Evolutionary conservation across 164 flowering plant genomes (phyloP), one percentile per base, ranked within the genome.

Genomic region (Vitis labrusca): DNA sequence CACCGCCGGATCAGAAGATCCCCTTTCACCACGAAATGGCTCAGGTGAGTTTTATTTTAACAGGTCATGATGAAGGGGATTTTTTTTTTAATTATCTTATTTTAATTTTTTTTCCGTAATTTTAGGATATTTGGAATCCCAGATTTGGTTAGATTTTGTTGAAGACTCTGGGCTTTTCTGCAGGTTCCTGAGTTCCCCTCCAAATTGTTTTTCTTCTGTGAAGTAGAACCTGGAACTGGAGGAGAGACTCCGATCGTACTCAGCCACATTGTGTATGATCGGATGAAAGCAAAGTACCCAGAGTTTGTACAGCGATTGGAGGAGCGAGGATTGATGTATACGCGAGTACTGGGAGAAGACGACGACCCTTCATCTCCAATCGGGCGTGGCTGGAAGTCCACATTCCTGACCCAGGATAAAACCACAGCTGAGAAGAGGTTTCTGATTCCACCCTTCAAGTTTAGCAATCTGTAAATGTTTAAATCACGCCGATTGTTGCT

Each of bases 231-330:
- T 9, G 81, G 70, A 70, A 81, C 64, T 68, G 98, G 88, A 12
- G 99, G 99, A 72, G 99, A 95, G 70, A 92, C 98, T 63, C 98
- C 99, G 8, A 86, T 95, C 11, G 98, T 89, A 68, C 93, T 89
- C 8, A 91, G 99, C 77, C 97, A 91, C 77, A 56, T 89, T n/a
- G 80, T 93, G n/a, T 91, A 91, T 50, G 89, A 92, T 52, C 86
- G 72, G 64, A 90, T 93, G 99, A 90, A 85, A 70, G 82, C 85
- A 16, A 86, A 65, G 60, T 78, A 86, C 81, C 94, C 94, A 2
- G 93, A 93, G 2, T 95, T 91, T 71, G 99, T 92, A 17, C 79
- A 80, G 44, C 75, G 67, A 50, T 70, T 95, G 72, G 99, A 95
- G 71, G 77, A 86, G 54, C 87, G 78, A 49, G 99, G 98, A 19